Evolutionary conservation across 306 rosid species (phyloP).

Genomic region (Quercus rubra): DNA sequence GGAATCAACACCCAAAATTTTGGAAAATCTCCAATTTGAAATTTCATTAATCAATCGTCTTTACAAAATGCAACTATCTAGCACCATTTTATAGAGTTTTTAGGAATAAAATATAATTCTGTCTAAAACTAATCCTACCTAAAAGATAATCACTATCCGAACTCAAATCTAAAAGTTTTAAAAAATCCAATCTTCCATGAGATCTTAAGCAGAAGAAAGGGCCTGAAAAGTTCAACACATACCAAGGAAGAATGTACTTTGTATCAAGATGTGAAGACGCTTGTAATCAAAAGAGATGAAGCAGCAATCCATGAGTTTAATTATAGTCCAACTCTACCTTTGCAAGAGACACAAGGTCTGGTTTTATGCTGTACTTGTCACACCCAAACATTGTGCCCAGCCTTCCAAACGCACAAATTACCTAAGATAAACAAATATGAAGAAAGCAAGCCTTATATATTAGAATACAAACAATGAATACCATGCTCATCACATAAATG

Average conservation of each 20-base stretch:
- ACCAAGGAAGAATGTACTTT: background rate
- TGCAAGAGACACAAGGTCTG: constrained; percentile 88
- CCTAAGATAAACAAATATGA: constrained; percentile 45
- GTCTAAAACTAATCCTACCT: no score
- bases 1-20: no score
- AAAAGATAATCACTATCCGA: no score
- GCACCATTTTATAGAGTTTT: no score
- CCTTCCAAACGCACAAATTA: constrained; percentile 94
- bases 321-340: constrained; percentile 50
- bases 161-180: no score
- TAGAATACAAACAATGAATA: constrained; percentile 10
- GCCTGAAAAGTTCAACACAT: constrained; percentile 53
- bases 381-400: constrained; percentile 89
- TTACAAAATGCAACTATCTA: no score
- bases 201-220: constrained; percentile 76
- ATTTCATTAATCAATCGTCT: no score
- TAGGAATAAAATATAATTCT: no score
- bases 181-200: no score
- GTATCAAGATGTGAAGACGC: background rate
- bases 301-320: background rate
- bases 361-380: constrained; percentile 87
- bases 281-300: background rate
- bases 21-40: no score
- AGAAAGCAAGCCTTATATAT: constrained; percentile 11
- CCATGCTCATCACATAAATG: background rate